Percentiles rank a stretch among this genome's conserved stretches.
phyloP scores from a whole-genome alignment of 106 monocot genomes.

The Dendrobium officinale region DNA sequence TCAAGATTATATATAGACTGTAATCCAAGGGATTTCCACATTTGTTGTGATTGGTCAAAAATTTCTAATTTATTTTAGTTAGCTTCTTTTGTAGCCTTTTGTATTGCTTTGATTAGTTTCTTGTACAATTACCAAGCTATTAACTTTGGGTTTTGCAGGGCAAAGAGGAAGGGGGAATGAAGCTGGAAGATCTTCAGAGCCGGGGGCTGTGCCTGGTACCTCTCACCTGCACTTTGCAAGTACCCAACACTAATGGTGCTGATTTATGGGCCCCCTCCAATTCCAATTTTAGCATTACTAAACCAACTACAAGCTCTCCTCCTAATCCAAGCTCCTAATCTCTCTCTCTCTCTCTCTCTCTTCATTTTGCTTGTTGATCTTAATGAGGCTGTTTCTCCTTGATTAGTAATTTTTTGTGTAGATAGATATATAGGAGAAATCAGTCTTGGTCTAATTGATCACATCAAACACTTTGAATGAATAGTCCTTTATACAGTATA shows the following conservation, averaged over 20 bases:
- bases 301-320: background rate
- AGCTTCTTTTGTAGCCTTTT: no score
- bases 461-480: background rate
- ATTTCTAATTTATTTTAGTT: no score
- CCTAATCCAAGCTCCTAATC: background rate
- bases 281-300: background rate
- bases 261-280: conserved; percentile 15
- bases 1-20: no score
- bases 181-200: conserved; percentile 13
- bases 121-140: background rate
- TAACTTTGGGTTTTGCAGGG: background rate
- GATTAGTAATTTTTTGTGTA: background rate
- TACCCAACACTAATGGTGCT: conserved; percentile 12
- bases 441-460: background rate
- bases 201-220: conserved; percentile 19
- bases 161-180: background rate
- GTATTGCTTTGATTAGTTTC: no score
- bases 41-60: no score
- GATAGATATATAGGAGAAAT: background rate
- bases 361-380: background rate
- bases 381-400: background rate
- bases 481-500: background rate
- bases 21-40: no score
- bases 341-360: background rate
- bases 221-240: conserved; percentile 10